phyloP scores from a whole-genome alignment of 306 rosid species.

The Dryas alaskensis region DNA sequence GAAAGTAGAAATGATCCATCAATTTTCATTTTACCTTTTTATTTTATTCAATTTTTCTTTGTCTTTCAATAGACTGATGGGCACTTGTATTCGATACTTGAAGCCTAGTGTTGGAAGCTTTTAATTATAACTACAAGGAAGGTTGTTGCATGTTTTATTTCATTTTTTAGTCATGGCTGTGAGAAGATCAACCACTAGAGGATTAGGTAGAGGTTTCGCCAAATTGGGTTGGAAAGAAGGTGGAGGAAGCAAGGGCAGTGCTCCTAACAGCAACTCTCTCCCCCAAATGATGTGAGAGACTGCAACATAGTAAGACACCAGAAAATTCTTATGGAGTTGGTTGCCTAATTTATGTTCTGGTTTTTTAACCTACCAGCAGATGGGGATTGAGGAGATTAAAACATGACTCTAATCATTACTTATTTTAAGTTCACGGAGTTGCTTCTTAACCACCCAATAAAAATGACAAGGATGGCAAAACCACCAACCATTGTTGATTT shows the following conservation, averaged over 20 bases:
- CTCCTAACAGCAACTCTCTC: no score
- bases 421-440: not conserved
- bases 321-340: no score
- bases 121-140: not conserved
- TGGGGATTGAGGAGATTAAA: not conserved
- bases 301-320: no score
- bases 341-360: no score
- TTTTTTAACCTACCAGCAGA: no score
- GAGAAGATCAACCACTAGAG: no score
- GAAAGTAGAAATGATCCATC: not conserved
- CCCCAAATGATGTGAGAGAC: no score
- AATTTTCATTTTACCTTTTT: not conserved
- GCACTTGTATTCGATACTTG: conserved; percentile 16
- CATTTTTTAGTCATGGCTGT: no score
- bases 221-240: no score
- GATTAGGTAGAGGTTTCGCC: no score
- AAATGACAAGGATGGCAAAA: not conserved
- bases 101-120: conserved; percentile 13
- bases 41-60: no score
- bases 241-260: no score
- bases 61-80: conserved; percentile 8
- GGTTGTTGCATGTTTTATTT: not conserved
- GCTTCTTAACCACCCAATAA: not conserved
- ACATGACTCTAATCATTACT: not conserved
- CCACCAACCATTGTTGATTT: not conserved